phyloP scores from a whole-genome alignment of 2,329 filamentous ascomycete genomes.

The Aspergillus felis region DNA sequence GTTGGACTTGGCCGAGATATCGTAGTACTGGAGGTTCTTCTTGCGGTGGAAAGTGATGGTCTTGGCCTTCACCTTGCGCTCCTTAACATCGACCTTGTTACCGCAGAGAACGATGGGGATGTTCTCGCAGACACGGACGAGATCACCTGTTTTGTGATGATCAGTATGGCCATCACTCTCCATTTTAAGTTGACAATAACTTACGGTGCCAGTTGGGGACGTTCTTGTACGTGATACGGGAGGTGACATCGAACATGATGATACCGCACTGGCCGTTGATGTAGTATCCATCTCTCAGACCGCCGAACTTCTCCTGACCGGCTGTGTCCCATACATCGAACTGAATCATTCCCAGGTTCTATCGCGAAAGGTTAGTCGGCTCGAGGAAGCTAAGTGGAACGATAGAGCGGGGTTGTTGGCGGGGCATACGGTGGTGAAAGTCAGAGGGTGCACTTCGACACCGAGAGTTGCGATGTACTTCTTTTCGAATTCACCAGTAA shows the following conservation, averaged over 20 bases:
- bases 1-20: slow-evolving; percentile 99
- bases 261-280: slow-evolving; percentile 99
- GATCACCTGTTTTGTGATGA: slow-evolving; percentile 64
- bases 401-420: slow-evolving; percentile 30
- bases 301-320: slow-evolving; percentile 99
- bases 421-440: slow-evolving; percentile 88
- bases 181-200: slow-evolving; percentile 37
- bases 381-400: slow-evolving; percentile 10
- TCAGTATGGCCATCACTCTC: not conserved
- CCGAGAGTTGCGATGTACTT: slow-evolving; percentile 99
- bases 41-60: slow-evolving; percentile 99
- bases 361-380: slow-evolving; percentile 26
- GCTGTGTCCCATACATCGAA: slow-evolving; percentile 99
- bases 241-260: slow-evolving; percentile 99
- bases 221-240: slow-evolving; percentile 99
- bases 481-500: slow-evolving; percentile 99
- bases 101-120: slow-evolving; percentile 97
- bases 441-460: slow-evolving; percentile 98
- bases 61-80: slow-evolving; percentile 99
- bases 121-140: slow-evolving; percentile 98
- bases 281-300: slow-evolving; percentile 99
- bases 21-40: slow-evolving; percentile 99
- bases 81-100: slow-evolving; percentile 99
- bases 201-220: slow-evolving; percentile 99
- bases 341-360: slow-evolving; percentile 93